These are phyloP conservation scores for Dendrocalamus latiflorus DNA, from an alignment of 202 grass and related monocot species.

Conservation along the genomic window DNA sequence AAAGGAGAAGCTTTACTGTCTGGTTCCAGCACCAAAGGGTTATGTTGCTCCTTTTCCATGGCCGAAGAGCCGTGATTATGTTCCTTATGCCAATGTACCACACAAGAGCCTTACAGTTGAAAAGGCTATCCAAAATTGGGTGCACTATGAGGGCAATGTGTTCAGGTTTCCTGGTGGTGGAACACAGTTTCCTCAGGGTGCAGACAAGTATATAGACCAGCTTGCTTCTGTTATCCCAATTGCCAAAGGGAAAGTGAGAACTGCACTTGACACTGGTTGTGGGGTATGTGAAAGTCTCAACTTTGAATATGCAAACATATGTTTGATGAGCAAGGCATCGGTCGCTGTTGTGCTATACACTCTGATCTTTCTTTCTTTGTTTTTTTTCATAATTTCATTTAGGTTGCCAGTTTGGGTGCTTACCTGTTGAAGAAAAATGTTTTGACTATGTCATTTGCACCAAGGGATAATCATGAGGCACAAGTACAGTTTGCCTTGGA, in stretches of 20 bases:
- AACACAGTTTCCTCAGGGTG: slow-evolving; percentile 76
- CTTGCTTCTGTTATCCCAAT: slow-evolving; percentile 80
- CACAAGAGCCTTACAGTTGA: slow-evolving; percentile 77
- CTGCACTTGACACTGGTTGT: slow-evolving; percentile 86
- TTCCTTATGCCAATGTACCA: slow-evolving; percentile 74
- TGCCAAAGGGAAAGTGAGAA: slow-evolving; percentile 62
- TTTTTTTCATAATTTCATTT: slow-evolving; percentile 23
- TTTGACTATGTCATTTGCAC: slow-evolving; percentile 92
- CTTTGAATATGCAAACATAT: not conserved
- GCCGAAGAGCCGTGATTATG: slow-evolving; percentile 86
- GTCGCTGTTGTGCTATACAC: not conserved
- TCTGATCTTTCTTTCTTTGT: slow-evolving; percentile 5
- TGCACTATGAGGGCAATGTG: slow-evolving; percentile 79
- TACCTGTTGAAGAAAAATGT: slow-evolving; percentile 85
- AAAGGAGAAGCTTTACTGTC: slow-evolving; percentile 61
- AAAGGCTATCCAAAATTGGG: slow-evolving; percentile 90
- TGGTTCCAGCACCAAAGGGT: slow-evolving; percentile 80
- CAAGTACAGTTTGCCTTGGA: slow-evolving; percentile 93
- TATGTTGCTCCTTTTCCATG: slow-evolving; percentile 76
- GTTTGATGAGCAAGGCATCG: not conserved
- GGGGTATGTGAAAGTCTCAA: slow-evolving; percentile 49
- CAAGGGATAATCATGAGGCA: slow-evolving; percentile 73
- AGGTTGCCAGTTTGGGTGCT: slow-evolving; percentile 93
- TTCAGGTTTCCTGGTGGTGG: slow-evolving; percentile 93
- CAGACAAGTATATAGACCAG: slow-evolving; percentile 76